phyloP scores from a whole-genome alignment of 2,329 filamentous ascomycete species.

The Fusarium sambucinum region DNA sequence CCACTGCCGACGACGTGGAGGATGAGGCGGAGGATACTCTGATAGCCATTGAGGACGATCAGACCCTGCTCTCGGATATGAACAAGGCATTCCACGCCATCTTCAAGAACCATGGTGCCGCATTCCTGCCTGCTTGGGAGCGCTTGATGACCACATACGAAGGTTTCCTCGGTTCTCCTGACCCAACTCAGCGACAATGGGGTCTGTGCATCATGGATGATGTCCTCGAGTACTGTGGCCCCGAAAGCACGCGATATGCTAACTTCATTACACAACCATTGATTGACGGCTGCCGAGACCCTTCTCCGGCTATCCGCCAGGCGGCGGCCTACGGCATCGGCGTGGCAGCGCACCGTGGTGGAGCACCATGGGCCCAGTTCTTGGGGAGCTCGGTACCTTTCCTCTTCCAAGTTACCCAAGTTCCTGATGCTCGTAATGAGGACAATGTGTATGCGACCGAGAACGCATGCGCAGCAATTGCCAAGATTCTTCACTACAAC shows the following conservation, averaged over 20 bases:
- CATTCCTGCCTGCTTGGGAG: conserved; percentile 91
- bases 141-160: conserved; percentile 87
- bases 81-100: conserved; percentile 99
- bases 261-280: conserved; percentile 89
- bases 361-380: conserved; percentile 88
- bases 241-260: conserved; percentile 87
- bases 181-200: conserved; percentile 96
- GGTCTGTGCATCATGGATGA: conserved; percentile 99
- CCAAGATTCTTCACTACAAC: conserved; percentile 96
- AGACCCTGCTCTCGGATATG: conserved; percentile 97
- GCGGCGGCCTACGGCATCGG: conserved; percentile 96
- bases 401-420: conserved; percentile 85
- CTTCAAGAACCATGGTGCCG: conserved; percentile 92
- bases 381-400: conserved; percentile 81
- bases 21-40: conserved; percentile 89
- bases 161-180: conserved; percentile 81
- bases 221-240: conserved; percentile 95
- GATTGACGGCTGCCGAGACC: conserved; percentile 85
- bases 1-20: conserved; percentile 86
- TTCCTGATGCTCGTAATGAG: conserved; percentile 85
- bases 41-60: conserved; percentile 95
- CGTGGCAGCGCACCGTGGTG: conserved; percentile 93
- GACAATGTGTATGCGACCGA: conserved; percentile 98
- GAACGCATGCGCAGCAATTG: conserved; percentile 95
- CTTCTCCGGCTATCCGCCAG: conserved; percentile 91